These are phyloP conservation scores for Xanthoconium separans DNA, from an alignment of 1,284 basidiomycete genomes.

Conservation along the genomic window DNA sequence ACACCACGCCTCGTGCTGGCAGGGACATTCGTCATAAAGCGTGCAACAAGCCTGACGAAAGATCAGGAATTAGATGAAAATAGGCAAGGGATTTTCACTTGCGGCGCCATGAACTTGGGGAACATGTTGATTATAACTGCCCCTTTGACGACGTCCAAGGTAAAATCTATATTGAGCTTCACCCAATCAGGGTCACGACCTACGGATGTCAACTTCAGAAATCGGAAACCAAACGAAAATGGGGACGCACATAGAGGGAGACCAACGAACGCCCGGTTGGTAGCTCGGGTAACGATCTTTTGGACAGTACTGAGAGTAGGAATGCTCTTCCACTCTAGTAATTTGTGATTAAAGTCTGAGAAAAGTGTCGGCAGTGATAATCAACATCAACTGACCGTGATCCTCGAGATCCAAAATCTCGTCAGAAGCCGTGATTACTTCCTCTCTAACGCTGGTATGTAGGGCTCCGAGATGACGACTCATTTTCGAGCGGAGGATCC, in stretches of 20 bases:
- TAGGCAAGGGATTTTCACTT: conserved; percentile 7
- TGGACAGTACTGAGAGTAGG: conserved; percentile 17
- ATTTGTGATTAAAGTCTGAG: not conserved
- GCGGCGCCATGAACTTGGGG: conserved; percentile 41
- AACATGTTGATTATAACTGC: conserved; percentile 33
- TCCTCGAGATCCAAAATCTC: conserved; percentile 20
- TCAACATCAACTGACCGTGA: conserved; percentile 14
- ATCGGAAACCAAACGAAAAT: not conserved
- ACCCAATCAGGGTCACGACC: conserved; percentile 40
- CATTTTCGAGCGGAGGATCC: conserved; percentile 28
- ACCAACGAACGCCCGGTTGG: conserved; percentile 41
- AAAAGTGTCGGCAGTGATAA: not conserved
- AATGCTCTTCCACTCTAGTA: conserved; percentile 33
- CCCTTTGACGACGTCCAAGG: conserved; percentile 34
- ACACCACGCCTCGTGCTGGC: conserved; percentile 8
- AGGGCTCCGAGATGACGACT: conserved; percentile 31
- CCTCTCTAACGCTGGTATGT: conserved; percentile 32
- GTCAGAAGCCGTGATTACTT: conserved; percentile 32
- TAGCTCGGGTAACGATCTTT: conserved; percentile 34
- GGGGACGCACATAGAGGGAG: conserved; percentile 38
- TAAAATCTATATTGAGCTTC: conserved; percentile 35
- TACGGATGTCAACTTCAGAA: conserved; percentile 10
- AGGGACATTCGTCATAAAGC: conserved; percentile 7
- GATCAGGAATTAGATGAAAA: not conserved
- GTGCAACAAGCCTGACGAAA: conserved; percentile 4